Percentiles rank a stretch among this genome's conserved stretches.
Evolutionary conservation across 2,329 filamentous ascomycete genomes (phyloP).

Genomic region (Pseudogymnoascus sp.): DNA sequence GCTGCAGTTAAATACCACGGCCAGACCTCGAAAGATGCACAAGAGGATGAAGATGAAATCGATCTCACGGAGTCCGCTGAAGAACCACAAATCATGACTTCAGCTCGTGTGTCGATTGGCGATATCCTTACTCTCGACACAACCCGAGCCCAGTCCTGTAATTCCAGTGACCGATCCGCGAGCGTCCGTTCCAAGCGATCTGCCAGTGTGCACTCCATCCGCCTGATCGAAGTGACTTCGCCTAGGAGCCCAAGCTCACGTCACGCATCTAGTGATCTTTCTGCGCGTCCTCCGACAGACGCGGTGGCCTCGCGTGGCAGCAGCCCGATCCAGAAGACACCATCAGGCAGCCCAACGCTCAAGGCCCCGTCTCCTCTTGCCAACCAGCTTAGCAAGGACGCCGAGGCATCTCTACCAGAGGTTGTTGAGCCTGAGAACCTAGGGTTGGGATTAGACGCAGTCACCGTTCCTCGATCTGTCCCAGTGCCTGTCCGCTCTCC

Average conservation of each 20-base stretch:
- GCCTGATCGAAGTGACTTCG: constrained; percentile 26
- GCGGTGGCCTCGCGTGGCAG: neutral
- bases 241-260: constrained; percentile 17
- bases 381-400: neutral
- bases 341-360: neutral
- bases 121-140: constrained; percentile 20
- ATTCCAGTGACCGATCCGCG: constrained; percentile 15
- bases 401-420: neutral
- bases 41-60: constrained; percentile 11
- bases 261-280: neutral
- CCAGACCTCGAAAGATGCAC: constrained; percentile 15
- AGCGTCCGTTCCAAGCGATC: constrained; percentile 19
- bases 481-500: neutral
- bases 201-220: constrained; percentile 25
- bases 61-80: constrained; percentile 24
- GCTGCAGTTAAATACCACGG: constrained; percentile 16
- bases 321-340: neutral
- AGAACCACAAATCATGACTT: constrained; percentile 29
- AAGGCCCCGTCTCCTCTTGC: neutral
- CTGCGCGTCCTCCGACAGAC: neutral
- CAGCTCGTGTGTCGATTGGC: constrained; percentile 26
- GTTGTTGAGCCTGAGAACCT: neutral
- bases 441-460: neutral
- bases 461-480: neutral
- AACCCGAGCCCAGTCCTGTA: constrained; percentile 10